Evolutionary conservation across 2,329 filamentous ascomycete genomes (phyloP).

Genomic region (Fusarium brevicatenulatum): DNA sequence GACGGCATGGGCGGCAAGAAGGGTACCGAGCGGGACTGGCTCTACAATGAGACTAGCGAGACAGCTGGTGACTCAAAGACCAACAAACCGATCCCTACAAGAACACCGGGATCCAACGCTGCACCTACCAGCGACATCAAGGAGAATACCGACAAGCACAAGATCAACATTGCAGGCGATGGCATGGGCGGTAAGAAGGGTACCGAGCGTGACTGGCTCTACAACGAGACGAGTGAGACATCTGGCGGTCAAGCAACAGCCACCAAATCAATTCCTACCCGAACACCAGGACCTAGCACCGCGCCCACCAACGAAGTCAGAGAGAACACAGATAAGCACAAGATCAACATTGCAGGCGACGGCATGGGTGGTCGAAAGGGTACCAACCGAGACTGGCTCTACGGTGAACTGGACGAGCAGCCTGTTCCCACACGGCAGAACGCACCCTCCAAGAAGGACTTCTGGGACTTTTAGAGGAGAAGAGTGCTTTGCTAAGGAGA

Average conservation of each 20-base stretch:
- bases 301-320: conserved; percentile 11
- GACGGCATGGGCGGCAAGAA: conserved; percentile 73
- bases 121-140: conserved; percentile 8
- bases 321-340: conserved; percentile 27
- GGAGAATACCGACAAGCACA: conserved; percentile 30
- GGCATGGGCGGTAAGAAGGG: conserved; percentile 73
- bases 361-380: conserved; percentile 73
- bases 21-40: conserved; percentile 64
- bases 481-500: conserved; percentile 9
- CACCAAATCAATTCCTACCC: conserved; percentile 45
- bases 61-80: conserved; percentile 23
- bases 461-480: conserved; percentile 59
- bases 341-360: conserved; percentile 63
- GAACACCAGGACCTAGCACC: conserved; percentile 46
- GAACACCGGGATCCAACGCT: conserved; percentile 45
- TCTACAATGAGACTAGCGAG: conserved; percentile 62
- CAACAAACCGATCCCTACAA: conserved; percentile 45
- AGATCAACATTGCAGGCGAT: conserved; percentile 63
- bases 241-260: conserved; percentile 20
- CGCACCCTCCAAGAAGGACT: conserved; percentile 52
- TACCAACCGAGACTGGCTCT: conserved; percentile 65
- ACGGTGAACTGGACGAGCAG: conserved; percentile 58
- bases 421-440: conserved; percentile 49
- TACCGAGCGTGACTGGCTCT: conserved; percentile 66
- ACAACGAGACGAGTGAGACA: conserved; percentile 57